Conservation (phyloP, 139 green algal genomes). For the Nannochloris sp. region DNA sequence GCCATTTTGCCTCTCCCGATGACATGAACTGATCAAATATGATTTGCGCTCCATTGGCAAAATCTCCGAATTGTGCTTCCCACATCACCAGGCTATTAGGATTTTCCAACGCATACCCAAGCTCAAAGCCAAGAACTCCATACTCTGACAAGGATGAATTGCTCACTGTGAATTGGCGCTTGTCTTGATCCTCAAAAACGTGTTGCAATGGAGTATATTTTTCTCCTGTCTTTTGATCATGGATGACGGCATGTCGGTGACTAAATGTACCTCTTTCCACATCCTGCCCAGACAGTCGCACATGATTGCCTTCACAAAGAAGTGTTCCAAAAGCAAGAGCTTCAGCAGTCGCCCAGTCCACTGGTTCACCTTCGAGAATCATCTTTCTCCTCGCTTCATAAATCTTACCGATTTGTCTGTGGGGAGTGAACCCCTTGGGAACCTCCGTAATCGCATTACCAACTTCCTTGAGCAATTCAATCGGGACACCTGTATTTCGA, state of each 20-base stretch:
- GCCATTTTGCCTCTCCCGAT: conserved; percentile 90
- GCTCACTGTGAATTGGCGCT: conserved; percentile 60
- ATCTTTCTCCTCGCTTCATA: conserved; percentile 74
- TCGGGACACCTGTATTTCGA: conserved; percentile 79
- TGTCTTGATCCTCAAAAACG: conserved; percentile 66
- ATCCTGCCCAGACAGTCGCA: conserved; percentile 93
- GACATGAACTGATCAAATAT: conserved; percentile 96
- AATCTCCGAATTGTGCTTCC: conserved; percentile 98
- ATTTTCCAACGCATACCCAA: conserved; percentile 95
- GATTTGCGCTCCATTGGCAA: conserved; percentile 91
- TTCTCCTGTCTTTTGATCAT: conserved; percentile 57
- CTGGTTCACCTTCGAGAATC: conserved; percentile 54
- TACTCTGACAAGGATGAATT: conserved; percentile 87
- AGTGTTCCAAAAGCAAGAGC: conserved; percentile 91
- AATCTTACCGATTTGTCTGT: conserved; percentile 83
- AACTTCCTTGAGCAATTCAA: conserved; percentile 51
- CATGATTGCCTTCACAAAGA: conserved; percentile 92
- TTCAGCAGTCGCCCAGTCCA: conserved; percentile 94
- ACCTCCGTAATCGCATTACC: conserved; percentile 72
- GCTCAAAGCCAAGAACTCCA: conserved; percentile 95
- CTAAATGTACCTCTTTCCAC: conserved; percentile 95
- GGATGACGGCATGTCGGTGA: conserved; percentile 85
- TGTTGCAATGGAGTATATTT: conserved; percentile 75
- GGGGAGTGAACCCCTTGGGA: conserved; percentile 71
- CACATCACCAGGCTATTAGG: conserved; percentile 93